Evolutionary conservation across 2,329 filamentous ascomycete genomes (phyloP).

Genomic region (Nemania sp.): DNA sequence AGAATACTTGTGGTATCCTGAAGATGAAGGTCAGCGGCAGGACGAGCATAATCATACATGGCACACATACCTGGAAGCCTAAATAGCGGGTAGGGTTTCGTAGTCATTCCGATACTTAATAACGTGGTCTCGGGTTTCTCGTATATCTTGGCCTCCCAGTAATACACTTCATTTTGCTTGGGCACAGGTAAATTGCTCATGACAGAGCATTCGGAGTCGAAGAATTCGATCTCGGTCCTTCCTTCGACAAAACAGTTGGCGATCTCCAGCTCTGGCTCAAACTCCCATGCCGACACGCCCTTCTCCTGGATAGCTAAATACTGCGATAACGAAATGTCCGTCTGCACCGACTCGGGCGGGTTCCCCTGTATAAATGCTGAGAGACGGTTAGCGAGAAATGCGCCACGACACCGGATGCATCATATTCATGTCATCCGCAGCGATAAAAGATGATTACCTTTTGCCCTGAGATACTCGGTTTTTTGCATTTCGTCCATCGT

Average conservation of each 20-base stretch:
- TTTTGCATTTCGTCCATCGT: conserved; percentile 92
- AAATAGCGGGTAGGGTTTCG: conserved; percentile 96
- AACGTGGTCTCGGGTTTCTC: conserved; percentile 90
- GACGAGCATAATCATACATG: background rate
- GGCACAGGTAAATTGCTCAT: conserved; percentile 96
- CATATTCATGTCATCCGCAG: conserved; percentile 12
- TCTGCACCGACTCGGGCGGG: conserved; percentile 91
- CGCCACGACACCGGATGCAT: background rate
- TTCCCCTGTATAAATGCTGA: conserved; percentile 91
- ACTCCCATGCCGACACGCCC: conserved; percentile 99
- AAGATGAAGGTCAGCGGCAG: conserved; percentile 9
- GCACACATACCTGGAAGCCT: conserved; percentile 76
- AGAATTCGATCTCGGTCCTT: conserved; percentile 97
- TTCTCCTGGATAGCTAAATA: conserved; percentile 99
- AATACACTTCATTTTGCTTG: conserved; percentile 99
- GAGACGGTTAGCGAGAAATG: conserved; percentile 2
- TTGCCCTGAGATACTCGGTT: conserved; percentile 89
- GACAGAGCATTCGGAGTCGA: conserved; percentile 95
- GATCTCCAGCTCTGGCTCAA: conserved; percentile 97
- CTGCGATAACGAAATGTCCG: conserved; percentile 96
- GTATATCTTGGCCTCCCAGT: conserved; percentile 99
- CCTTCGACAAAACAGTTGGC: conserved; percentile 98
- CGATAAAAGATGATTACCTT: conserved; percentile 63
- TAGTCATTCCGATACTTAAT: conserved; percentile 90
- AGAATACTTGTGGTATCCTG: conserved; percentile 90